phyloP scores from a whole-genome alignment of 345 rosid species.

The Firmiana major region DNA sequence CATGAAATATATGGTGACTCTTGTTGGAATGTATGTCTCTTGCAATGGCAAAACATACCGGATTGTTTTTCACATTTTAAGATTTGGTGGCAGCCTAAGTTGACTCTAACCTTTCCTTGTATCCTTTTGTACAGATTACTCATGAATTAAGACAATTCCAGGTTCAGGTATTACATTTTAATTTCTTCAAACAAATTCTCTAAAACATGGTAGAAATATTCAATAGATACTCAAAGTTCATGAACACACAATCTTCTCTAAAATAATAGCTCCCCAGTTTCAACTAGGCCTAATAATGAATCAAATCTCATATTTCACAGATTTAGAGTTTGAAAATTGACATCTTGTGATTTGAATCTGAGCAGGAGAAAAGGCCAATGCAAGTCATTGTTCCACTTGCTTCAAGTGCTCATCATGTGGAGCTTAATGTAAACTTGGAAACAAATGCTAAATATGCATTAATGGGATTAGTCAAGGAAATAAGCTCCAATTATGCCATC shows the following conservation, averaged over 20 bases:
- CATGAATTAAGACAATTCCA: slow-evolving; percentile 50
- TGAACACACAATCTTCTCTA: too few species aligned
- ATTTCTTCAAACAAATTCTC: too few species aligned
- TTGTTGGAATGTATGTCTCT: slow-evolving; percentile 40
- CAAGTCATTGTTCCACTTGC: slow-evolving; percentile 44
- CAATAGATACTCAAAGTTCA: neutral
- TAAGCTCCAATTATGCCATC: slow-evolving; percentile 34
- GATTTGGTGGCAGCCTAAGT: neutral
- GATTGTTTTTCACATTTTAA: neutral
- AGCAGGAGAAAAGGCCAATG: slow-evolving; percentile 41
- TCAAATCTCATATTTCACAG: too few species aligned
- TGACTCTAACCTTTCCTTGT: neutral
- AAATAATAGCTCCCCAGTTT: too few species aligned
- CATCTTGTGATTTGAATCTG: neutral
- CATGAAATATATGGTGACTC: slow-evolving; percentile 50
- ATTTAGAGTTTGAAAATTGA: too few species aligned
- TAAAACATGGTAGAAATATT: neutral
- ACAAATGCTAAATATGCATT: slow-evolving; percentile 50
- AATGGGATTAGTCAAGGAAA: slow-evolving; percentile 60
- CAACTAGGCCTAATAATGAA: too few species aligned
- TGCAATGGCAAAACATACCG: neutral
- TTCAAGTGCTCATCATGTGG: slow-evolving; percentile 57
- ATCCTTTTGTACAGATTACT: slow-evolving; percentile 32
- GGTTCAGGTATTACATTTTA: slow-evolving; percentile 37
- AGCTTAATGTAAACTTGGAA: slow-evolving; percentile 48